Evolutionary conservation across 2,329 filamentous ascomycete species (phyloP), one percentile per base, ranked within the genome.

Genomic region (Fusarium marasasianum): DNA sequence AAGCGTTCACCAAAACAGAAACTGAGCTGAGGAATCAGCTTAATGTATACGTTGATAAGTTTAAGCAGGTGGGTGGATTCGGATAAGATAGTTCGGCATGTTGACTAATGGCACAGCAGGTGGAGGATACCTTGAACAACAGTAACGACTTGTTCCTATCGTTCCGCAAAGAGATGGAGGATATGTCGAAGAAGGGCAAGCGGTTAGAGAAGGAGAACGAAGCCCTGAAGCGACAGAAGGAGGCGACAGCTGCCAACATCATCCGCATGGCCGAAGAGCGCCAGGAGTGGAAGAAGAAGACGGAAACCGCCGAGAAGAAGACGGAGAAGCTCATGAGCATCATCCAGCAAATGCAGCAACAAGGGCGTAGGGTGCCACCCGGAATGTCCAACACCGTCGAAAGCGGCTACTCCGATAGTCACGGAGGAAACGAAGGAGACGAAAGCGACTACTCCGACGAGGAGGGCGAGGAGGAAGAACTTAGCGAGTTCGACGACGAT

Each of bases 181-280:
- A 98, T 80, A 98, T 98, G 95, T 98, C 95, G 2, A 98, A 98
- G 86, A 98, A 98, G 86, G 98, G 96, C 11, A 98, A 98, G 84
- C 92, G 95, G 33, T 87, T 99, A 60, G 96, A 99, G 82, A 98
- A 98, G 84, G 96, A 99, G 80, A 98, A 99, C 79, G 92, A 96
- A 77, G 92, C 90, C 24, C 89, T 98, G 58, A 97, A 94, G 75
- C 91, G 96, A 63, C 98, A 98, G 83, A 96, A 98, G 82, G 95
- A 98, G 78, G 91, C 94, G 54, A 97, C 95, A 33, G 96, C 96
- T 79, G 92, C 94, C 75, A 98, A 98, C 82, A 98, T 99, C 80
- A 90, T 98, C 67, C 94, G 96, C 80, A 98, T 98, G 96, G 96
- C 96, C 8, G 95, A 98, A 82, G 96, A 98, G 82, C 92, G 96